Base-by-base conservation (phyloP, 2,329 filamentous ascomycete species). In the Monosporascus sp. region DNA sequence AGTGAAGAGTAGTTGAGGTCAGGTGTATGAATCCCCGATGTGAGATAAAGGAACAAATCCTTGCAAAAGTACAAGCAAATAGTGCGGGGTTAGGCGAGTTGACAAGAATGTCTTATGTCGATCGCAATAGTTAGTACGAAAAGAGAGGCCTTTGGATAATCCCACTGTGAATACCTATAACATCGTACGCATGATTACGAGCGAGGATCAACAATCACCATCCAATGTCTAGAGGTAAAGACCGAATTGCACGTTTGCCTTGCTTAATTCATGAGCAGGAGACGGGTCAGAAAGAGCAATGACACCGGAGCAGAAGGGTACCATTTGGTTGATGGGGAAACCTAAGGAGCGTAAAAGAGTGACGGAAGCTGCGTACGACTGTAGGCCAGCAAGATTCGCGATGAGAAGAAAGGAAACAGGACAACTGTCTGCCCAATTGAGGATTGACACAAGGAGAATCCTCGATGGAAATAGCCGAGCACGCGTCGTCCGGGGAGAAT, bases 31-130 rank as follows among this genome's bases (percentile, higher is more conserved):
- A 46, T 46, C 16, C 38, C 9, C 17, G 3, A n/a, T 19, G 38
- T 11, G 38, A 46, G 16, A 49, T 16, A 16, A 49, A n/a, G 22
- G 48, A 22, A 49, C 49, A 52, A 44, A 55, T 52, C 48, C 53
- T 51, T 56, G 58, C 52, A 50, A 38, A 55, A 50, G 52, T 37
- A 53, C 53, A 49, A 55, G 52, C 52, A 5, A 60, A 56, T 53
- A 60, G 57, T 56, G 58, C 24, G 59, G 59, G 59, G 57, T 52
- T 53, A 61, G 54, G 56, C 54, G 51, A 58, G 57, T 56, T 54
- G 53, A 44, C 53, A 41, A 60, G 57, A 51, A 49, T 52, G 52
- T 49, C 53, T 56, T 56, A 59, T 62, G 60, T 58, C 58, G 60
- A 62, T 62, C 60, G 54, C 51, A 62, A 62, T 62, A 60, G 57